A percentile compares a stretch with the other conserved stretches of the same genome.
Conservation (phyloP, 2,329 filamentous ascomycete species). For the Aureobasidium sp. region DNA sequence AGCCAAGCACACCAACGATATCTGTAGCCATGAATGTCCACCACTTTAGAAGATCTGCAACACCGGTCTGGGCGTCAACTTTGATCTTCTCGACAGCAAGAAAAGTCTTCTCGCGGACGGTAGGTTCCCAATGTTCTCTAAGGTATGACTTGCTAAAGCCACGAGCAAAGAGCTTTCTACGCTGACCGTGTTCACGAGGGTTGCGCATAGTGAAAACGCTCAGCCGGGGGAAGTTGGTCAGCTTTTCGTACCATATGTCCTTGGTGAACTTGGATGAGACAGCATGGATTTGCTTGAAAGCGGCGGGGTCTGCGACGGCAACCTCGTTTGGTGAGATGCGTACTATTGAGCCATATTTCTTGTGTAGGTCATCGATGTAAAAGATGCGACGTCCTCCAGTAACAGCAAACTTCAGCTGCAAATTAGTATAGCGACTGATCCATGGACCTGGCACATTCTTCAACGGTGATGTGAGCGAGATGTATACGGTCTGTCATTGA, state of each 20-base stretch:
- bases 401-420: slow-evolving; percentile 33
- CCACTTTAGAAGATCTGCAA: slow-evolving; percentile 33
- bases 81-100: slow-evolving; percentile 28
- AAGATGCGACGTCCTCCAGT: slow-evolving; percentile 33
- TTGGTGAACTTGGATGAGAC: slow-evolving; percentile 26
- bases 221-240: slow-evolving; percentile 20
- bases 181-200: slow-evolving; percentile 25
- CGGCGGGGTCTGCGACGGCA: slow-evolving; percentile 24
- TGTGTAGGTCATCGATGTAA: slow-evolving; percentile 33
- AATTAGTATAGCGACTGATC: slow-evolving; percentile 23
- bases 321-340: slow-evolving; percentile 29
- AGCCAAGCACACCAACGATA: slow-evolving; percentile 29
- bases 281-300: slow-evolving; percentile 28
- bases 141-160: slow-evolving; percentile 29
- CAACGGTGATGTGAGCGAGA: slow-evolving; percentile 22
- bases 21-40: slow-evolving; percentile 32
- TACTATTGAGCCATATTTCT: slow-evolving; percentile 35
- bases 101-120: slow-evolving; percentile 26
- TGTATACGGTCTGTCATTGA: background rate
- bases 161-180: slow-evolving; percentile 29
- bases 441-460: slow-evolving; percentile 27
- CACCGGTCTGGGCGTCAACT: slow-evolving; percentile 20
- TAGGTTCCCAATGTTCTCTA: slow-evolving; percentile 28
- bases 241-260: slow-evolving; percentile 25
- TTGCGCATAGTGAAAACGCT: slow-evolving; percentile 33